Percentiles rank a stretch among this genome's conserved stretches.
phyloP scores from a whole-genome alignment of 495 filamentous ascomycete genomes.

The Lentithecium fluviatile region DNA sequence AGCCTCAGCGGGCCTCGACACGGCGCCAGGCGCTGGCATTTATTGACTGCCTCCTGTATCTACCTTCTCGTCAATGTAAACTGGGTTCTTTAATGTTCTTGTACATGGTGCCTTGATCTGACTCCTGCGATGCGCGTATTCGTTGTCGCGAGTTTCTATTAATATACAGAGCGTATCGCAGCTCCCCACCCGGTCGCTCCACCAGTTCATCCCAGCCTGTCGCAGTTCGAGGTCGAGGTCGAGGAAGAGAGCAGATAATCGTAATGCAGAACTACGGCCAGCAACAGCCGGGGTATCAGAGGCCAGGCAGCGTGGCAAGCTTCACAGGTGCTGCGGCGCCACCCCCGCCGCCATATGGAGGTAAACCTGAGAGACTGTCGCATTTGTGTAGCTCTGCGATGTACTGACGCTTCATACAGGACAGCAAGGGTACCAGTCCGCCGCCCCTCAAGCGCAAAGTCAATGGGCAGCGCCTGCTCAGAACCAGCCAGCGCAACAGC shows the following conservation, averaged over 20 bases:
- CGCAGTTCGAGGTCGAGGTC: no score
- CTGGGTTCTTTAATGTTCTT: no score
- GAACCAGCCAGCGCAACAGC: conserved; percentile 9
- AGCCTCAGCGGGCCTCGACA: conserved; percentile 10
- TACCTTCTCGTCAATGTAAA: not conserved
- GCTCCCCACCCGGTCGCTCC: not conserved
- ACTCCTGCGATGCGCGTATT: not conserved
- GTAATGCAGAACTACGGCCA: conserved; percentile 33
- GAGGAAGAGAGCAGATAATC: conserved; percentile 4
- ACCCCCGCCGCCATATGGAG: conserved; percentile 32
- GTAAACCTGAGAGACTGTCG: conserved; percentile 6
- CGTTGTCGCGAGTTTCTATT: not conserved
- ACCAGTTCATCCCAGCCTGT: not conserved
- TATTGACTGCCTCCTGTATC: not conserved
- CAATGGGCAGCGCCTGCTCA: conserved; percentile 33
- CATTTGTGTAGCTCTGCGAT: not conserved
- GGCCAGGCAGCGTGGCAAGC: conserved; percentile 27
- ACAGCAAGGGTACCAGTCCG: conserved; percentile 25
- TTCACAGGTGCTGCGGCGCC: conserved; percentile 23
- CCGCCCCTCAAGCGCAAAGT: conserved; percentile 14
- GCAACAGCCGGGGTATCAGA: conserved; percentile 21
- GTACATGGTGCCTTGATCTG: no score
- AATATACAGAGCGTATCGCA: not conserved
- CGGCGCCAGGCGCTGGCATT: not conserved
- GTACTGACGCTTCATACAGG: not conserved